Evolutionary conservation across 2,329 filamentous ascomycete genomes (phyloP).

Genomic region (Emericellopsis atlantica): DNA sequence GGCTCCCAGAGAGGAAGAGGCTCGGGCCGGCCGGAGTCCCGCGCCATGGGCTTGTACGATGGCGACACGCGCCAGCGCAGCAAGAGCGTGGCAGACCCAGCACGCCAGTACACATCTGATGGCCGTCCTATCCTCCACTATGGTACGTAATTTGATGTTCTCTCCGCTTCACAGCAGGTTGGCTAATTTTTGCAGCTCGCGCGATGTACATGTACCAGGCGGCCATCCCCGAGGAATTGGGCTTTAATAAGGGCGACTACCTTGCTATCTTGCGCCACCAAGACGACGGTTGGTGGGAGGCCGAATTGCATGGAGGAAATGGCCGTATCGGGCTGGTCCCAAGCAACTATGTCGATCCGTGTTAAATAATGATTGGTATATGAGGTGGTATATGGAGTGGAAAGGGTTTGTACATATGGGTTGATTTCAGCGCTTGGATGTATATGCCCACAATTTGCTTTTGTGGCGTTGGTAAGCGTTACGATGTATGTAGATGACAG

Average conservation of each 20-base stretch:
- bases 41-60: conserved; percentile 45
- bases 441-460: background rate
- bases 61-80: conserved; percentile 48
- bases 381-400: no score
- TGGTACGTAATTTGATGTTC: conserved; percentile 48
- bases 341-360: conserved; percentile 53
- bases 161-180: background rate
- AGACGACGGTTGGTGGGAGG: conserved; percentile 99
- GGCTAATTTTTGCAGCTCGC: conserved; percentile 46
- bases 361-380: conserved; percentile 13
- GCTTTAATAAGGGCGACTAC: conserved; percentile 85
- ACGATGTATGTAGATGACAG: no score
- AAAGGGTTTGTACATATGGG: background rate
- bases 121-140: conserved; percentile 84
- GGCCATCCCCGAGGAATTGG: conserved; percentile 88
- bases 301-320: conserved; percentile 66
- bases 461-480: no score
- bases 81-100: conserved; percentile 74
- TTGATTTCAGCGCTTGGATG: background rate
- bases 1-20: conserved; percentile 41
- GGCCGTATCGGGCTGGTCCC: conserved; percentile 50
- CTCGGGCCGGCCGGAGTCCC: conserved; percentile 32
- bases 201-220: conserved; percentile 91
- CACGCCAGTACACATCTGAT: conserved; percentile 73
- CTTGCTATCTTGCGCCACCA: conserved; percentile 81